Evolutionary conservation across 2,329 filamentous ascomycete species (phyloP).

Genomic region (Pyrenophora tritici-repentis): DNA sequence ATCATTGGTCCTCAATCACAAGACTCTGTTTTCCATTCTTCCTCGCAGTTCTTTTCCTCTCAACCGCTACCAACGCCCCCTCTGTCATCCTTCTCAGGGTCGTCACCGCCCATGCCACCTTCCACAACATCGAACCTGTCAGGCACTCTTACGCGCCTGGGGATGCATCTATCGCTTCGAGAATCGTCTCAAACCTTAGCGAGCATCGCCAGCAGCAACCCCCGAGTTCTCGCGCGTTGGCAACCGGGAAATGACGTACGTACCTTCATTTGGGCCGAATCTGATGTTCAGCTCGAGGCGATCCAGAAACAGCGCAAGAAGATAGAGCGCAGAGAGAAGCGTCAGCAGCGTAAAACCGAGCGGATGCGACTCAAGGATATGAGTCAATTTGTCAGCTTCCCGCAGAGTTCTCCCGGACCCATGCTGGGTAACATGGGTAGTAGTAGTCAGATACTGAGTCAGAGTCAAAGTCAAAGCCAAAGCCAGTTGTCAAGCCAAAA

Average conservation of each 20-base stretch:
- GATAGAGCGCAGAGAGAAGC: constrained; percentile 48
- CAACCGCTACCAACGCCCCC: constrained; percentile 22
- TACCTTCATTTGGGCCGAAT: constrained; percentile 50
- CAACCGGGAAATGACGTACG: constrained; percentile 43
- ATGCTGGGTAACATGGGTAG: constrained; percentile 20
- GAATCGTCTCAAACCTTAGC: constrained; percentile 23
- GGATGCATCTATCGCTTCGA: constrained; percentile 44
- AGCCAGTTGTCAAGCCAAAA: constrained; percentile 7
- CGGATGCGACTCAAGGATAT: constrained; percentile 21
- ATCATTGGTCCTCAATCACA: constrained; percentile 19
- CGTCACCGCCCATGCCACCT: constrained; percentile 13
- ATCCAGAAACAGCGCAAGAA: constrained; percentile 44
- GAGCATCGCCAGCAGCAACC: constrained; percentile 40
- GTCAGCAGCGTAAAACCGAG: constrained; percentile 49
- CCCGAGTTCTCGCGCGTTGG: constrained; percentile 51
- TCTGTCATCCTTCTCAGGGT: constrained; percentile 5
- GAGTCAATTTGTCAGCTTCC: constrained; percentile 25
- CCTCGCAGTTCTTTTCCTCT: constrained; percentile 3
- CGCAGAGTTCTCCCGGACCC: constrained; percentile 38
- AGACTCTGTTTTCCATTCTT: neutral
- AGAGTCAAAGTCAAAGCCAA: constrained; percentile 9
- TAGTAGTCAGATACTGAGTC: constrained; percentile 35
- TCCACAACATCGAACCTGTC: neutral
- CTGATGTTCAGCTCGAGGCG: constrained; percentile 29
- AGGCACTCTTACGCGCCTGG: constrained; percentile 40